phyloP scores from a whole-genome alignment of 2,329 filamentous ascomycete genomes.

The Trichophaea hybrida region DNA sequence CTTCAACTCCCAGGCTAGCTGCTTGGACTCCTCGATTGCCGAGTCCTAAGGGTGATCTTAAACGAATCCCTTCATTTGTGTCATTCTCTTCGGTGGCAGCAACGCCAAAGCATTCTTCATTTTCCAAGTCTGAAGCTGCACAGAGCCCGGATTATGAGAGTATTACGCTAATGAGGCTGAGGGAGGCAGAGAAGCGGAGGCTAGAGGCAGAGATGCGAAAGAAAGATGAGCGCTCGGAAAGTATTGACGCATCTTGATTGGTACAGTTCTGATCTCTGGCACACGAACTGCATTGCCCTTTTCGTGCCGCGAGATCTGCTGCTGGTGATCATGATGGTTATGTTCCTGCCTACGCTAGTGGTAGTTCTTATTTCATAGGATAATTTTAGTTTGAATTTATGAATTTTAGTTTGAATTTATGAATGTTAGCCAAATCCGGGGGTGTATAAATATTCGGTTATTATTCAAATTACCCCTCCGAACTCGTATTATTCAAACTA shows the following conservation, averaged over 20 bases:
- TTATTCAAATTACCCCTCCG: no score
- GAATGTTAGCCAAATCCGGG: no score
- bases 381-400: no score
- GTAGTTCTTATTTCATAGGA: no score
- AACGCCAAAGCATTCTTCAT: conserved; percentile 5
- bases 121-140: conserved; percentile 9
- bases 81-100: conserved; percentile 22
- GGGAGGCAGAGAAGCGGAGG: conserved; percentile 25
- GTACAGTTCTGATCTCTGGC: no score
- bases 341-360: no score
- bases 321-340: no score
- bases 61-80: conserved; percentile 20
- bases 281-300: no score
- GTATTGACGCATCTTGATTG: not conserved
- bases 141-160: conserved; percentile 25
- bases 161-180: conserved; percentile 27
- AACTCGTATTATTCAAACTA: no score
- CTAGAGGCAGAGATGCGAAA: conserved; percentile 23
- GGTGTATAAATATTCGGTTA: no score
- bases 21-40: not conserved
- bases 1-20: not conserved
- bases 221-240: conserved; percentile 11
- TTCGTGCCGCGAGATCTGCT: no score
- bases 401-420: no score
- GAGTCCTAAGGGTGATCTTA: not conserved